Conservation (phyloP, 176 grass and related monocot genomes). For the Miscanthus lutarioriparius region DNA sequence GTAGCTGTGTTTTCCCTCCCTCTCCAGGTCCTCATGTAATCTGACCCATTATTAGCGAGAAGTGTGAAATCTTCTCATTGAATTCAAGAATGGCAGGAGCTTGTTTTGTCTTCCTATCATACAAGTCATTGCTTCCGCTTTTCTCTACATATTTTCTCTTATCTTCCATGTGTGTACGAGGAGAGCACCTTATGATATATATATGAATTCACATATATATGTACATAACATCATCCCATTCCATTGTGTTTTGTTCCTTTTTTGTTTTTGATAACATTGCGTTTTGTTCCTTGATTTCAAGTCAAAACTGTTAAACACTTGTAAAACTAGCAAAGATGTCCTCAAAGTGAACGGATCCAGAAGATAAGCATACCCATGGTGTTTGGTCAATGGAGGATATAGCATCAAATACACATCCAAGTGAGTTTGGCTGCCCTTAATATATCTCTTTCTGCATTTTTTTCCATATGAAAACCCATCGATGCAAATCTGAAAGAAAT, state of each 20-base stretch:
- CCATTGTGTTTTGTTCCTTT: background rate
- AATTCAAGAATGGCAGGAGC: background rate
- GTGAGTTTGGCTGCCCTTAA: background rate
- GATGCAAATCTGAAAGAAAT: background rate
- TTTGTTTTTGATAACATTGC: background rate
- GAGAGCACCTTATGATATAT: background rate
- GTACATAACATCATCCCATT: background rate
- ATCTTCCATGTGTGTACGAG: background rate
- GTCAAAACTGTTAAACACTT: background rate
- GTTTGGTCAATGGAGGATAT: background rate
- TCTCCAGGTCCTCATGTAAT: background rate
- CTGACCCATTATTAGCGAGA: background rate
- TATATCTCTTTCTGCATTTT: background rate
- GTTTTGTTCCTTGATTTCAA: constrained; percentile 2
- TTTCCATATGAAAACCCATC: background rate
- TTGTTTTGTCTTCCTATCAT: background rate
- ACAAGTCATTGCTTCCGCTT: background rate
- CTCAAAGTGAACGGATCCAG: background rate
- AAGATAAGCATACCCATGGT: background rate
- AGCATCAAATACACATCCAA: background rate
- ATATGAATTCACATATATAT: background rate
- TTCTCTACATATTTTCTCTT: background rate
- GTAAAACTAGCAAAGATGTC: background rate
- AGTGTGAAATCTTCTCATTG: background rate
- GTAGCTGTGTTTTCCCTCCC: background rate